Evolutionary conservation across 768 basidiomycete genomes (phyloP), one percentile per base, ranked within the genome.

Genomic region (Leccinum fibrillosum): DNA sequence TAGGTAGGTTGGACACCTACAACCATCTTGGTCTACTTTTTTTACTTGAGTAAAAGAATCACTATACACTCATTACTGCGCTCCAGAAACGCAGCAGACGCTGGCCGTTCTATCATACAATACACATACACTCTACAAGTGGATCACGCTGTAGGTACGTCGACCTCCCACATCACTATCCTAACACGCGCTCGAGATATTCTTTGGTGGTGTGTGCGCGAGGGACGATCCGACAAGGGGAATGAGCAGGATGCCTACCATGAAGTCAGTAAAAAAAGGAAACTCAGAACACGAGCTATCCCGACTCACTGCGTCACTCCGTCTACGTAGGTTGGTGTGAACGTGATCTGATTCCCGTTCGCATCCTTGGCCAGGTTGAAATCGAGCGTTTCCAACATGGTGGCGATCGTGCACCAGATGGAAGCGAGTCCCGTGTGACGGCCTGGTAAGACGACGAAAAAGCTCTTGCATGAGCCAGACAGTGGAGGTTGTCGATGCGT

Each of bases 161-260:
- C 39, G 17, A 42, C 39, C 39, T 42, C 39, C n/a, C 9, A n/a
- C 44, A 47, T 57, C 53, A 58, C 12, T 48, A 4, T 7, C 45
- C 6, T 21, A 21, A 21, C 21, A 21, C 21, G 21, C 21, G 21
- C 21, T 21, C 21, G 21, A 26, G 26, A 47, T 19, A 6, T 9
- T 32, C 57, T 42, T 55, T 53, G 23, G 21, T 56, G 21, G 51
- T 19, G 21, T 58, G 57, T 30, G 57, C 35, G 7, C 58, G 61
- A 32, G 53, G 55, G 11, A 44, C 35, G 51, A 64, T 49, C 37
- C 19, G 34, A 32, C 63, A 64, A 17, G 63, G 61, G 26, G 59
- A 64, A 28, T 6, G 49, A 15, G 52, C n/a, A 30, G 47, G 47
- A 21, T 48, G 47, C 13, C 47, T 48, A 13, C 47, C 47, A 23